Base-by-base conservation (phyloP, 2,329 filamentous ascomycete species). In the Amphichorda felina region DNA sequence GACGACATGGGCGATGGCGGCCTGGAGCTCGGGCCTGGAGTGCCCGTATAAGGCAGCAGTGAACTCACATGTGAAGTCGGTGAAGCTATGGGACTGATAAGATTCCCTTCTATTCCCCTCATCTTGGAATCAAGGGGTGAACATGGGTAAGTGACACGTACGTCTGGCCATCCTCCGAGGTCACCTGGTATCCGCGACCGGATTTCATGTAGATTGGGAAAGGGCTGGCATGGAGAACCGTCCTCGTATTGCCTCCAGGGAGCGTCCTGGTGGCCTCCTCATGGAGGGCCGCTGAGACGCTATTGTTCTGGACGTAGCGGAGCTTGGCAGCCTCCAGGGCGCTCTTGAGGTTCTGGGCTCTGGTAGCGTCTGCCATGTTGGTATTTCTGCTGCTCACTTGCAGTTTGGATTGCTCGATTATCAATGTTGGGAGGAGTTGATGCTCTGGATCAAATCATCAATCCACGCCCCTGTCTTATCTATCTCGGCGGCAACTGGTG, bases 31-130 rank as follows among this genome's bases (percentile, higher is more conserved):
- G 0, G 70, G 66, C 36, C 80, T 63, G 1, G 71, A 77, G 53
- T 83, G 78, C 0, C 79, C 79, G 46, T 72, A 81, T 10, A 83
- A 60, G 2, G 72, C 75, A 2, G 79, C 79, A 1, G 72, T 74
- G 45, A 73, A 73, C 50, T 82, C 78, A 24, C 70, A 68, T 1
- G 77, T 58, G 7, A 82, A 60, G 45, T 83, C 77, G 11, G 66
- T 56, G 47, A 79, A 79, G 30, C 58, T 63, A 29, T 17, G 21
- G 6, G 8, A n/a, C n/a, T n/a, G n/a, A n/a, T n/a, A n/a, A n/a
- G n/a, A n/a, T n/a, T n/a, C n/a, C n/a, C n/a, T n/a, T n/a, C n/a
- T n/a, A n/a, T n/a, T n/a, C n/a, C n/a, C n/a, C n/a, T n/a, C 24
- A 32, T 18, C 5, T 9, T 6, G 7, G 10, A 30, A 4, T 9